Conservation (phyloP, 257 asterid species). For the Nicotiana obtusifolia region DNA sequence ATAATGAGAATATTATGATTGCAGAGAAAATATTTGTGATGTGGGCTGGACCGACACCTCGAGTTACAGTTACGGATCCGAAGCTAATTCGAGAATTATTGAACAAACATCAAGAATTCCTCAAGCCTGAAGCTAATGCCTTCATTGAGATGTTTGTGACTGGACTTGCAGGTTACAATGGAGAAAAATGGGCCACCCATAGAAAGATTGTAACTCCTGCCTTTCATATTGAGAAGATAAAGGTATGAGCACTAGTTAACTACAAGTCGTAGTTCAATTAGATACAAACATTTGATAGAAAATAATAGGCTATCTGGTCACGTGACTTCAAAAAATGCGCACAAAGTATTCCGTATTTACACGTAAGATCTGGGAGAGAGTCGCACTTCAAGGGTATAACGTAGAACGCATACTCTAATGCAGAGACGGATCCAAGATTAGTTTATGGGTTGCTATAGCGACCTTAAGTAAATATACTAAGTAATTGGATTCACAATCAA, state of each 20-base stretch:
- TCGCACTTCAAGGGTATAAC: no score
- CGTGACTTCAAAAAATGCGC: no score
- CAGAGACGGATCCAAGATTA: no score
- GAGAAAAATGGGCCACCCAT: slow-evolving; percentile 24
- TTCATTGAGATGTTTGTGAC: slow-evolving; percentile 17
- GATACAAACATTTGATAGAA: neutral
- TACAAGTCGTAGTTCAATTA: neutral
- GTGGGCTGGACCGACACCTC: slow-evolving; percentile 6
- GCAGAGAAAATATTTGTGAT: neutral
- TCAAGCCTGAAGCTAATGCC: neutral
- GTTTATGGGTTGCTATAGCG: no score
- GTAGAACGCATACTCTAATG: no score
- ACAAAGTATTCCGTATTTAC: no score
- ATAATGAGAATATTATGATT: neutral
- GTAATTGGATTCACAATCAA: no score
- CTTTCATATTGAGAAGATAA: slow-evolving; percentile 28
- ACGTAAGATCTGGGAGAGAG: no score
- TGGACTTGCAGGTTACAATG: slow-evolving; percentile 28
- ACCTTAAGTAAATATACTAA: no score
- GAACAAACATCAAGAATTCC: slow-evolving; percentile 6
- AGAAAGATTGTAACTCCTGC: slow-evolving; percentile 30
- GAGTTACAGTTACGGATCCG: slow-evolving; percentile 22
- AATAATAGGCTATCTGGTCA: no score
- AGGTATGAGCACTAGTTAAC: slow-evolving; percentile 6
- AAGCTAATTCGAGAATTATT: slow-evolving; percentile 11